phyloP scores from a whole-genome alignment of 2,329 filamentous ascomycete genomes.

The Stachybotrys chlorohalonatus region DNA sequence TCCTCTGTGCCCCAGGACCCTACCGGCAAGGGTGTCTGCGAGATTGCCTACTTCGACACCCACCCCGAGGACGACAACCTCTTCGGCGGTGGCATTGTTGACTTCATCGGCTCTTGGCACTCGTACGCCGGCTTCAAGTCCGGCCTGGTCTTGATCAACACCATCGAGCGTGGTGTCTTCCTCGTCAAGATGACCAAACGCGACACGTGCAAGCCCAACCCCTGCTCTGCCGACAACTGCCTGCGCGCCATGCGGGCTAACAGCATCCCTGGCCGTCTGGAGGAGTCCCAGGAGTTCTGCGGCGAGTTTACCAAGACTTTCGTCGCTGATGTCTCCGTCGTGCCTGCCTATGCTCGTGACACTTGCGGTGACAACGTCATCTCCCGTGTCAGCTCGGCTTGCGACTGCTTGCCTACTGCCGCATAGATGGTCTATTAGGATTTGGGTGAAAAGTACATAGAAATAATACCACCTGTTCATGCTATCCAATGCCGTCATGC shows the following conservation, averaged over 20 bases:
- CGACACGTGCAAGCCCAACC: conserved; percentile 1
- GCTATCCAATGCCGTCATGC: background rate
- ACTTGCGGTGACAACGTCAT: conserved; percentile 1
- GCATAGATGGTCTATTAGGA: background rate
- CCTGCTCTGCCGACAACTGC: conserved; percentile 1
- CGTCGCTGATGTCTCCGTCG: background rate
- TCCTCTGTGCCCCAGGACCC: conserved; percentile 22
- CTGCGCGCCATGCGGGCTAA: background rate
- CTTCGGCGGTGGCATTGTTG: background rate
- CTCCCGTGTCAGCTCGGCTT: background rate
- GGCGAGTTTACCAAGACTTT: background rate
- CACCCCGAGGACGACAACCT: conserved; percentile 33
- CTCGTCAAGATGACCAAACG: conserved; percentile 2
- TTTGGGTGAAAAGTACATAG: background rate
- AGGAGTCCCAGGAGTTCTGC: conserved; percentile 1
- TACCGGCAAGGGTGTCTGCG: conserved; percentile 26
- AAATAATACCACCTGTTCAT: background rate
- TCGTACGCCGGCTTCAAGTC: conserved; percentile 1
- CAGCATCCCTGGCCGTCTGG: background rate
- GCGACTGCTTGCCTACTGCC: conserved; percentile 1
- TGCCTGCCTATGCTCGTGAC: background rate
- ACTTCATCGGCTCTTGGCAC: background rate
- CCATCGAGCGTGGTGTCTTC: conserved; percentile 1
- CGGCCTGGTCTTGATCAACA: background rate
- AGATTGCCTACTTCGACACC: conserved; percentile 37